Evolutionary conservation across 257 asterid genomes (phyloP), one percentile per base, ranked within the genome.

Genomic region (Echites panduratus): DNA sequence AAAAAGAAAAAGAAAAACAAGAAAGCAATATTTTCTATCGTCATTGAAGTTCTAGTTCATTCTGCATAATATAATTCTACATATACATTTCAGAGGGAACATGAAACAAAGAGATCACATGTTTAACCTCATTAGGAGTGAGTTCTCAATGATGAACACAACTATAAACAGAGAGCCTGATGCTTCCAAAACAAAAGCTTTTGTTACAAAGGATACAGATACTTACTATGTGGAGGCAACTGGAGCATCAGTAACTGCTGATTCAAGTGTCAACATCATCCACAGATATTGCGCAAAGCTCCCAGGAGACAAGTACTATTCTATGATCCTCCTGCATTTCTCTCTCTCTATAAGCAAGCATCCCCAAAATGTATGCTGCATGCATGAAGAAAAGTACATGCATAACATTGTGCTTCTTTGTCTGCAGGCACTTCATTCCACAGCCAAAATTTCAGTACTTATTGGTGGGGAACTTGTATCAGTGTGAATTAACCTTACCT

Each of bases 401-500:
- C 57, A 24, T 67, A 38, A 19, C 22, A 32, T 43, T 68, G 40
- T 66, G 8, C 12, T 70, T 49, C 70, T 49, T 73, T 68, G 69
- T 77, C 58, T 70, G 70, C 87, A 93, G 98, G 75, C 52, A 70
- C 75, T 66, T 83, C 52, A 58, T 70, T 73, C 90, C 85, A 38
- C 82, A 76, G 85, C 95, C 97, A 54, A 73, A 44, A 47, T 88
- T 87, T 73, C 86, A 83, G 83, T 73, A 70, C 81, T 77, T 85
- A 77, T 50, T 62, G 70, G 87, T 84, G 69, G 97, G 92, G 65
- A 68, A 70, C 70, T 76, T 79, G 57, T 84, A 77, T 74, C 80
- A 75, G 71, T 89, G 98, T 77, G 87, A 76, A 79, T 74, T 93
- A 79, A 86, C 82, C 57, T 83, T 93, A 79, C 97, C 98, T 69